A percentile compares a stretch with the other conserved stretches of the same genome.
Evolutionary conservation across 2,329 filamentous ascomycete genomes (phyloP).

Genomic region (Alternaria sp.): DNA sequence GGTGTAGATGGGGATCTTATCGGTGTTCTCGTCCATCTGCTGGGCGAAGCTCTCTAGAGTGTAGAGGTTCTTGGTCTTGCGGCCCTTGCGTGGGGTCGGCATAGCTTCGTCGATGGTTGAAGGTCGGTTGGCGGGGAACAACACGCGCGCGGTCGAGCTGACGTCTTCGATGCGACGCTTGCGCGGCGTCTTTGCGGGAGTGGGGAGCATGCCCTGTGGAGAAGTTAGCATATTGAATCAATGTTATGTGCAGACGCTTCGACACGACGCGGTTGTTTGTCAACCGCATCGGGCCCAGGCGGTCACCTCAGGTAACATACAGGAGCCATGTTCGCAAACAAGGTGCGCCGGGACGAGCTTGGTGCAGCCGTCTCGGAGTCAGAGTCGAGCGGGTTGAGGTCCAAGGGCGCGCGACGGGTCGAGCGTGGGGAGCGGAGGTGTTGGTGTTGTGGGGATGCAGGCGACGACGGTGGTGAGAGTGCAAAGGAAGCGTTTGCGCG

Average conservation of each 20-base stretch:
- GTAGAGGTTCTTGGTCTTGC: conserved; percentile 59
- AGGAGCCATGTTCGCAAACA: conserved; percentile 34
- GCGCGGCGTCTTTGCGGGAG: conserved; percentile 77
- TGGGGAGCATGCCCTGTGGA: conserved; percentile 68
- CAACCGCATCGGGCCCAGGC: neutral
- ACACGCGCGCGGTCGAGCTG: conserved; percentile 58
- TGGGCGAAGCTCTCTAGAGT: conserved; percentile 47
- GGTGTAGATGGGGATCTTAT: conserved; percentile 73
- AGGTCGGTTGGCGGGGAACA: conserved; percentile 69
- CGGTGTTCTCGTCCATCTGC: conserved; percentile 63
- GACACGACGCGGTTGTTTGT: neutral
- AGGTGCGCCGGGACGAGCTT: conserved; percentile 33
- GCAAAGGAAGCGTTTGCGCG: conserved; percentile 55
- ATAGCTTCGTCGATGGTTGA: conserved; percentile 64
- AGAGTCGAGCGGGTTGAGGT: conserved; percentile 31
- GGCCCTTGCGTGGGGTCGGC: conserved; percentile 65
- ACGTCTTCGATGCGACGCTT: conserved; percentile 59
- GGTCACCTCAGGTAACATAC: conserved; percentile 23
- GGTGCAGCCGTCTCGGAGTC: conserved; percentile 39
- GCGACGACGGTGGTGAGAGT: conserved; percentile 53
- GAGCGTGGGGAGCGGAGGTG: conserved; percentile 40
- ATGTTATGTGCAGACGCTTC: no score
- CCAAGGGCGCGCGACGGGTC: conserved; percentile 35
- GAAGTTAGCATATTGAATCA: conserved; percentile 4
- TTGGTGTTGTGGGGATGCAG: conserved; percentile 42